Evolutionary conservation across 306 rosid species (phyloP).

Genomic region (Purshia tridentata): DNA sequence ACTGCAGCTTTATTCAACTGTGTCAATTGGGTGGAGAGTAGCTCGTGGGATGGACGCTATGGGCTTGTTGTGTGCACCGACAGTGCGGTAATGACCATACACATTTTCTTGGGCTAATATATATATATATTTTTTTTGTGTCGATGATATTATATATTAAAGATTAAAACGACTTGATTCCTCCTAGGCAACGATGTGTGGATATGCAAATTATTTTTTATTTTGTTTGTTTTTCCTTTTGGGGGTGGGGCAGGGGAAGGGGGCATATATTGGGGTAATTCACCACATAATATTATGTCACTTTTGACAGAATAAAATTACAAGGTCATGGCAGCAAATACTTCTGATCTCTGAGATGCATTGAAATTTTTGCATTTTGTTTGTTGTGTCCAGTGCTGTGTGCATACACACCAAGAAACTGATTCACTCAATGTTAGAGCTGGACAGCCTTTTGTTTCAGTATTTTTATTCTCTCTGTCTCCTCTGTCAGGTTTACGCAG

Average conservation of each 20-base stretch:
- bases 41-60: conserved; percentile 98
- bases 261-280: no score
- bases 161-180: no score
- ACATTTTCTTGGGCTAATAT: conserved; percentile 7
- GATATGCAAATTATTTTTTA: no score
- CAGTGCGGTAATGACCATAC: conserved; percentile 69
- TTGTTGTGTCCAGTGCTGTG: not conserved
- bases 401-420: not conserved
- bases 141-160: no score
- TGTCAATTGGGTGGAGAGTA: conserved; percentile 98
- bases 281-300: no score
- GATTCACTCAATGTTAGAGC: not conserved
- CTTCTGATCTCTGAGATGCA: not conserved
- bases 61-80: conserved; percentile 98
- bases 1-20: conserved; percentile 97
- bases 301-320: no score
- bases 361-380: not conserved
- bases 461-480: conserved; percentile 5
- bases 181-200: no score
- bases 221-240: no score
- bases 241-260: no score
- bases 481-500: conserved; percentile 86
- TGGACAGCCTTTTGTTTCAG: not conserved
- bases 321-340: not conserved
- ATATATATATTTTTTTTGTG: no score